phyloP scores from a whole-genome alignment of 768 basidiomycete genomes.

The Grammothele lineata region DNA sequence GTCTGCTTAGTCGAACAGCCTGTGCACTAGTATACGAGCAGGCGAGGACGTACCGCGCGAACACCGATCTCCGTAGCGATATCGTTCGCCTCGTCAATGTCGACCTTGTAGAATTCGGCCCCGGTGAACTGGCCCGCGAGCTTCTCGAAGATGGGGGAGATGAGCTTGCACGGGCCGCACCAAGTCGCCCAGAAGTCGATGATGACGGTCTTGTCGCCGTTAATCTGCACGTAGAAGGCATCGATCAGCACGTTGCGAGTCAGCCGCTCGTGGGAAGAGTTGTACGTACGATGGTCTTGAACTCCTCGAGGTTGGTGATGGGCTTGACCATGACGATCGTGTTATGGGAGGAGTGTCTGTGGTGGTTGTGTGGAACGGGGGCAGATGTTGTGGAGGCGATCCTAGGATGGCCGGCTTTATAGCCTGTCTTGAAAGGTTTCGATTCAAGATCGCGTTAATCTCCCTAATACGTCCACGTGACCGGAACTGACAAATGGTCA shows the following conservation, averaged over 20 bases:
- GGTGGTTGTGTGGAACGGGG: neutral
- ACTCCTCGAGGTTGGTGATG: slow-evolving; percentile 18
- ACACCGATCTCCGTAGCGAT: slow-evolving; percentile 57
- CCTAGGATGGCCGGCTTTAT: neutral
- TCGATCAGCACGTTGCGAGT: slow-evolving; percentile 14
- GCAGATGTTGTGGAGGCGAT: neutral
- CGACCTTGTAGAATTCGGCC: slow-evolving; percentile 67
- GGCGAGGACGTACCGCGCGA: slow-evolving; percentile 49
- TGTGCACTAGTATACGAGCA: too few species aligned
- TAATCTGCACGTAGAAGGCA: slow-evolving; percentile 36
- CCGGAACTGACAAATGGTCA: slow-evolving; percentile 1
- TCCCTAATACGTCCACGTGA: slow-evolving; percentile 14
- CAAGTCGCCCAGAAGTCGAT: slow-evolving; percentile 79
- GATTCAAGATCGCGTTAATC: slow-evolving; percentile 9
- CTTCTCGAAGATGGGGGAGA: slow-evolving; percentile 63
- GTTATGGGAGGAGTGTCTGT: neutral
- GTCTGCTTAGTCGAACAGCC: too few species aligned
- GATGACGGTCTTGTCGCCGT: slow-evolving; percentile 41
- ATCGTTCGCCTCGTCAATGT: slow-evolving; percentile 56
- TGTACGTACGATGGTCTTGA: slow-evolving; percentile 37
- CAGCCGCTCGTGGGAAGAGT: neutral
- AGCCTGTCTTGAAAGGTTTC: slow-evolving; percentile 1
- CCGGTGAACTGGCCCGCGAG: slow-evolving; percentile 34
- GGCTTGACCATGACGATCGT: slow-evolving; percentile 16
- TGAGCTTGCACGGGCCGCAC: slow-evolving; percentile 68